phyloP scores from a whole-genome alignment of 139 green algal genomes.

The Chlamydomonas schloesseri region DNA sequence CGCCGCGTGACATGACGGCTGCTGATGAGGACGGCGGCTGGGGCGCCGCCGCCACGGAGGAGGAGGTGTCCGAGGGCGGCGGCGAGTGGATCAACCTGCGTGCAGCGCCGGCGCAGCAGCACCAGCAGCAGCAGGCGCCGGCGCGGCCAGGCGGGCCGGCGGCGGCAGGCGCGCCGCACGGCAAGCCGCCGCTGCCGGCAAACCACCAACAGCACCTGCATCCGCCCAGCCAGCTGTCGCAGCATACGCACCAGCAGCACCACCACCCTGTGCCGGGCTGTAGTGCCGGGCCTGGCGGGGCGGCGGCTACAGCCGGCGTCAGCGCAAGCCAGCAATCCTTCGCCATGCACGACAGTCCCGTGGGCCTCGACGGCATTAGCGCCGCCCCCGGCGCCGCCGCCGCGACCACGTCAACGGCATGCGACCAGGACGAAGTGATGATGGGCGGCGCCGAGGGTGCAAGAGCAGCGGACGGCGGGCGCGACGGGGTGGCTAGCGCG shows the following conservation, averaged over 20 bases:
- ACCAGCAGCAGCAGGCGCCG: not conserved
- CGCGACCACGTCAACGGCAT: not conserved
- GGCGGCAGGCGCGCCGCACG: not conserved
- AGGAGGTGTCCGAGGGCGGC: not conserved
- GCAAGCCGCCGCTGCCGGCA: not conserved
- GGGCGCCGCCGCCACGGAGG: not conserved
- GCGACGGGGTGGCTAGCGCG: too few relatives aligned
- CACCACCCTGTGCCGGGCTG: not conserved
- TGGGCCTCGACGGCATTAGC: slow-evolving; percentile 18
- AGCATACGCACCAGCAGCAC: not conserved
- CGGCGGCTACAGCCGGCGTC: not conserved
- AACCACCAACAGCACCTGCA: not conserved
- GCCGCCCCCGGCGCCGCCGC: not conserved
- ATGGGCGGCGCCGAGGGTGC: too few relatives aligned
- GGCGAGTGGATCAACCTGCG: not conserved
- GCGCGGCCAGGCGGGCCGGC: too few relatives aligned
- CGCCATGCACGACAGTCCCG: slow-evolving; percentile 1
- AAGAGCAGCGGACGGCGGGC: too few relatives aligned
- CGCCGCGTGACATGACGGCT: too few relatives aligned
- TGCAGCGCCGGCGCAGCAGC: not conserved
- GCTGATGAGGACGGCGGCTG: not conserved
- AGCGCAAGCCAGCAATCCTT: not conserved
- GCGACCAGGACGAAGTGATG: too few relatives aligned
- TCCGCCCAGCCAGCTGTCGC: not conserved
- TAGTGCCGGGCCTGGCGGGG: not conserved